Evolutionary conservation across 177 flowering plant species (phyloP), one percentile per base, ranked within the genome.

Genomic region (Telopea speciosissima): DNA sequence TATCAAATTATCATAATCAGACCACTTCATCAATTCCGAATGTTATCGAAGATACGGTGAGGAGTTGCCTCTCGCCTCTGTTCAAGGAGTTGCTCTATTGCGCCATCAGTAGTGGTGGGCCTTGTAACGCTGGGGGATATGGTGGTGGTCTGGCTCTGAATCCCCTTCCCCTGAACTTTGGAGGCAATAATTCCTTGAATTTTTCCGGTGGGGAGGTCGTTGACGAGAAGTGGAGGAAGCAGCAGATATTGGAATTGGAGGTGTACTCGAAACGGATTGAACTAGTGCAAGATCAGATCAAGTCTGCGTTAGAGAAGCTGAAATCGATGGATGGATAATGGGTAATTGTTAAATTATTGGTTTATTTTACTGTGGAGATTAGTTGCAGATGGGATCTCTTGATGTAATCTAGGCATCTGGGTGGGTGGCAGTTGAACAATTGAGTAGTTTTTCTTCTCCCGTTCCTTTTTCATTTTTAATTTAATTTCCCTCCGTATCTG

Each of bases 171-270:
- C 67, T 86, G 74, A 80, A 76, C 69, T 79, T 86, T 25, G 80
- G 79, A 24, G 84, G 80, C 40, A 36, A 36, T 5, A 70, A 70
- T 24, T 19, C 72, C 1, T n/a, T 65, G 67, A 75, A 67, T 79
- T 60, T 77, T 26, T 62, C 74, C 19, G 74, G 79, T 45, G 75
- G 73, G 52, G 87, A 78, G 66, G 75, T 68, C 72, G 75, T 73
- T 70, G 97, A 93, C 67, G 92, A 91, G 81, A 88, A 78, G 79
- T 96, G 99, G 99, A 90, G 91, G 85, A 89, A 91, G 80, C 99
- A 95, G 73, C 99, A 91, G 80, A 91, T 96, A 25, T 72, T 93
- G 87, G 99, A 96, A 79, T 81, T 96, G 81, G 99, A 96, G 84
- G 98, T 96, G 36, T 93, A 90, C 54, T 84, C 92, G 0, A 91